Evolutionary conservation across 331 rosid genomes (phyloP), one percentile per base, ranked within the genome.

Genomic region (Saraca asoca): DNA sequence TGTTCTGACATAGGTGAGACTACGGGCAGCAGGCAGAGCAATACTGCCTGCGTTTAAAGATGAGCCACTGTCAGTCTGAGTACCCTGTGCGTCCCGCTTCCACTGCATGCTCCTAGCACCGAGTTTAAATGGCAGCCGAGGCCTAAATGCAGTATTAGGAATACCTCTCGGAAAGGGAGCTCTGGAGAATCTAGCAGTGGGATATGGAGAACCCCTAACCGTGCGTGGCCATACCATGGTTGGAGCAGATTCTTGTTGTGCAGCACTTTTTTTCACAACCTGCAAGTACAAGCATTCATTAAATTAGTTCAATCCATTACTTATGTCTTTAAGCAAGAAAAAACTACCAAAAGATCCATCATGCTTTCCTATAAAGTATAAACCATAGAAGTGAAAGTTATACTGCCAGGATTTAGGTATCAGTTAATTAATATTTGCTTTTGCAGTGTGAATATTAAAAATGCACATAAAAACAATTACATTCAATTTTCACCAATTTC

Each of bases 51-150:
- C 70, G 57, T 68, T 71, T 41, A 55, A 53, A 9, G 83, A 72
- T 18, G 88, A 68, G 39, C 81, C 80, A 49, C 51, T 72, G 35
- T 84, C 96, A 39, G 87, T 58, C 6, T 62, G 49, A 62, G 51
- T 66, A 17, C 81, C 79, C 83, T 75, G 97, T 42, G 87, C 79
- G 62, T 85, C 96, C 34, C 99, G 85, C 87, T 88, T 94, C 99
- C 99, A 94, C 58, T 90, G 99, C 87, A 90, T 29, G 89, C 97
- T 94, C 81, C 99, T 83, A 11, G 95, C 90, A 17, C 92, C 92
- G 35, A 83, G 75, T 78, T 79, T 93, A 15, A 84, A 63, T 1
- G 85, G 85, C 20, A 85, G 85, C 5, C 95, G 88, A 64, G 88
- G 68, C 79, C 99, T 77, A 75, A 81, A 84, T 17, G 86, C 82